A percentile compares a stretch with the other conserved stretches of the same genome.
Evolutionary conservation across 768 basidiomycete genomes (phyloP).

Genomic region (Calvatia gigantea): DNA sequence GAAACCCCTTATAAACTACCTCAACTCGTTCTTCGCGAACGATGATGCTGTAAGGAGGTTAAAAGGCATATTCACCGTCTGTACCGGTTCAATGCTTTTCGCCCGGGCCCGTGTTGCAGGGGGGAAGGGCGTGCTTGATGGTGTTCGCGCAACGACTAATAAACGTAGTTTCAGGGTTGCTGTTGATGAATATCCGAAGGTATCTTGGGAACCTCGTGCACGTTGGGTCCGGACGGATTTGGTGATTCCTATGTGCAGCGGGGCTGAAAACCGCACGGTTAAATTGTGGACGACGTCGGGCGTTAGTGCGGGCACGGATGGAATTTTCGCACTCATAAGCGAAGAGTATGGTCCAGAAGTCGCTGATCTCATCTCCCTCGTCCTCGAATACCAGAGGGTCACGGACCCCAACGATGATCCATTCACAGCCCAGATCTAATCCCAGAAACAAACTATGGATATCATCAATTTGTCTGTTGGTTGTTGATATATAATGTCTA

Average conservation of each 20-base stretch:
- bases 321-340: conserved; percentile 32
- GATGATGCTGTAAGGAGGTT: neutral
- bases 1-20: conserved; percentile 33
- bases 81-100: conserved; percentile 37
- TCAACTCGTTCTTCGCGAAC: conserved; percentile 13
- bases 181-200: conserved; percentile 24
- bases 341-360: conserved; percentile 33
- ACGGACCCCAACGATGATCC: conserved; percentile 36
- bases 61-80: conserved; percentile 32
- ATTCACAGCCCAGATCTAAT: conserved; percentile 24
- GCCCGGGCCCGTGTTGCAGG: conserved; percentile 24
- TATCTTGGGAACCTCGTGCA: conserved; percentile 41
- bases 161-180: conserved; percentile 30
- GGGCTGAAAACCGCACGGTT: conserved; percentile 26
- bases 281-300: conserved; percentile 49
- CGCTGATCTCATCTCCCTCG: conserved; percentile 26
- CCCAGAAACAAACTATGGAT: neutral
- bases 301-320: conserved; percentile 41
- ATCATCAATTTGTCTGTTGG: neutral
- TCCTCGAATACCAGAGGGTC: conserved; percentile 37
- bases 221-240: conserved; percentile 33
- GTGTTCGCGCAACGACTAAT: conserved; percentile 41
- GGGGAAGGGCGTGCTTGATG: conserved; percentile 31
- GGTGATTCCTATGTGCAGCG: neutral
- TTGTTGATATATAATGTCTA: neutral